phyloP scores from a whole-genome alignment of 1,139 yeast genomes.

The Debaryomyces nepalensis region DNA sequence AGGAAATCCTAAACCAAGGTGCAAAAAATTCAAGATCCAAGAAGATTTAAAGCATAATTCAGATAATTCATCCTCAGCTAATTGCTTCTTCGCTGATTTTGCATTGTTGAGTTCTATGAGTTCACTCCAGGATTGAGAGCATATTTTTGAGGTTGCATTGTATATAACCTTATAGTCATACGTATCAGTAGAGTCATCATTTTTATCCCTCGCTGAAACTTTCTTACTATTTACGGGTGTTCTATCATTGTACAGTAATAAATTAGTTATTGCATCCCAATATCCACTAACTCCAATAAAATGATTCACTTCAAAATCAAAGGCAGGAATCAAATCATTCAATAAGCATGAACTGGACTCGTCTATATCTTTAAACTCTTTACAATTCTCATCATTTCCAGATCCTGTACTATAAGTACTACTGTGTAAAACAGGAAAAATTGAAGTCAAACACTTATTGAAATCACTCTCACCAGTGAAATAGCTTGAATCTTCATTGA shows the following conservation, averaged over 20 bases:
- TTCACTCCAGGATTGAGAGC: slow-evolving; percentile 44
- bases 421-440: slow-evolving; percentile 57
- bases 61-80: slow-evolving; percentile 46
- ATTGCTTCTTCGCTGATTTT: slow-evolving; percentile 30
- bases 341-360: slow-evolving; percentile 55
- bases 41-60: slow-evolving; percentile 69
- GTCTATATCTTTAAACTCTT: slow-evolving; percentile 33
- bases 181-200: slow-evolving; percentile 14
- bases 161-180: slow-evolving; percentile 48
- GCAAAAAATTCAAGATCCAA: slow-evolving; percentile 73
- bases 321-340: slow-evolving; percentile 61
- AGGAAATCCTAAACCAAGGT: slow-evolving; percentile 76
- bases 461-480: slow-evolving; percentile 67
- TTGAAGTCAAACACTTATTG: slow-evolving; percentile 53
- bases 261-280: slow-evolving; percentile 69
- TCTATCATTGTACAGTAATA: slow-evolving; percentile 36
- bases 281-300: slow-evolving; percentile 84
- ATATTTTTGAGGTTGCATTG: slow-evolving; percentile 49
- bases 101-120: slow-evolving; percentile 45
- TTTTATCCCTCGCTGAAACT: slow-evolving; percentile 10
- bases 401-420: slow-evolving; percentile 32
- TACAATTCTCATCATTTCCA: slow-evolving; percentile 28
- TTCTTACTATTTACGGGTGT: slow-evolving; percentile 13
- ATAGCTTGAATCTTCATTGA: slow-evolving; percentile 34
- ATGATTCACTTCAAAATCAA: slow-evolving; percentile 68